phyloP scores from a whole-genome alignment of 2,329 filamentous ascomycete genomes.

The Rachicladosporium sp. region DNA sequence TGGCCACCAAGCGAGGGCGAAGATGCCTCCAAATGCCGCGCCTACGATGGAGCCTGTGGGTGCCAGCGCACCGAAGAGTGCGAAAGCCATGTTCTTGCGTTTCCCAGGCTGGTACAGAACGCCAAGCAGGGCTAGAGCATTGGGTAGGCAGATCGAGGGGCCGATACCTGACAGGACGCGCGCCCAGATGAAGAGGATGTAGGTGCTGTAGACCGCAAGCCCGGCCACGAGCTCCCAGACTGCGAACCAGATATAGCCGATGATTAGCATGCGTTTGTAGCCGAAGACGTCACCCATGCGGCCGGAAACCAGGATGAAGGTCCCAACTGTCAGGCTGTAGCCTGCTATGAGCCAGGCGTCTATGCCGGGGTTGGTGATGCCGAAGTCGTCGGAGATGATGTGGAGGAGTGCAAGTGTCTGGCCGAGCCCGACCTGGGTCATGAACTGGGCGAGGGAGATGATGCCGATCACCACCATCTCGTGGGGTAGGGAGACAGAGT shows the following conservation, averaged over 20 bases:
- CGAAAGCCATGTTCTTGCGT: constrained; percentile 28
- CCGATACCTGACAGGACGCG: constrained; percentile 30
- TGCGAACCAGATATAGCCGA: constrained; percentile 30
- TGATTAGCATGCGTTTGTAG: constrained; percentile 29
- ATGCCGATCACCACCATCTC: constrained; percentile 19
- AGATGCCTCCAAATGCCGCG: constrained; percentile 22
- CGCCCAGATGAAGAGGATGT: constrained; percentile 24
- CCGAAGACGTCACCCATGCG: constrained; percentile 33
- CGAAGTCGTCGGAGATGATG: constrained; percentile 19
- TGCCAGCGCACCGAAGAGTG: constrained; percentile 25
- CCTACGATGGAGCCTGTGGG: constrained; percentile 26
- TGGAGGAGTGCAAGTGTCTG: constrained; percentile 15
- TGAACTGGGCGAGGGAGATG: constrained; percentile 19
- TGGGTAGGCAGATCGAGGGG: constrained; percentile 25
- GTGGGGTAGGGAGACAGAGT: constrained; percentile 17
- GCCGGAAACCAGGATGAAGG: constrained; percentile 33
- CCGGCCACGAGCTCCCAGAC: constrained; percentile 30
- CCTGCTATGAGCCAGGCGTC: constrained; percentile 33
- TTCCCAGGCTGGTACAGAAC: constrained; percentile 22
- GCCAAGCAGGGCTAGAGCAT: constrained; percentile 26
- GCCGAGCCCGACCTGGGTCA: constrained; percentile 17
- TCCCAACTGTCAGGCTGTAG: constrained; percentile 33
- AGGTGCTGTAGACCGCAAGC: constrained; percentile 24
- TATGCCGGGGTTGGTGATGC: constrained; percentile 26
- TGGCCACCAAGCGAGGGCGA: constrained; percentile 24